These are phyloP conservation scores for Diospyros lotus DNA, from an alignment of 148 eudicot genomes.

Conservation along the genomic window DNA sequence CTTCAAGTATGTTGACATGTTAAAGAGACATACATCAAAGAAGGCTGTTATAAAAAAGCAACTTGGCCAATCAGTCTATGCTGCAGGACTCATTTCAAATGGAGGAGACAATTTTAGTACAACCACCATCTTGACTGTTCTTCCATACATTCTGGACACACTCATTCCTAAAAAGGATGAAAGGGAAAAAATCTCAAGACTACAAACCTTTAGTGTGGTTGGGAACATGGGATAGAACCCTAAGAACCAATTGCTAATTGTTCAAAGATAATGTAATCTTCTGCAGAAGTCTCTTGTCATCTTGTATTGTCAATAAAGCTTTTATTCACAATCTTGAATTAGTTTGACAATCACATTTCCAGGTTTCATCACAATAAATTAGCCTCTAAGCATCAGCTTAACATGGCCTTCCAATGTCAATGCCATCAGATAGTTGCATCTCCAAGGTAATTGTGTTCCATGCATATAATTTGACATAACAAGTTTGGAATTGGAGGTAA, in stretches of 20 bases:
- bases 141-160: slow-evolving; percentile 4
- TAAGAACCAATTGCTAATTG: background rate
- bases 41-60: background rate
- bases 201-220: background rate
- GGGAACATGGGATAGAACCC: background rate
- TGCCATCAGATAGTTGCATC: background rate
- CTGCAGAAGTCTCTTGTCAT: background rate
- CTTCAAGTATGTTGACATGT: too few relatives aligned
- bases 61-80: background rate
- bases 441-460: background rate
- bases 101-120: background rate
- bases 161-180: background rate
- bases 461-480: background rate
- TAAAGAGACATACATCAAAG: too few relatives aligned
- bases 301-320: background rate
- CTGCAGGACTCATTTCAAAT: background rate
- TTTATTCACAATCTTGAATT: slow-evolving; percentile 2
- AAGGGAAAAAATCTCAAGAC: too few relatives aligned
- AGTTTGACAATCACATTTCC: background rate
- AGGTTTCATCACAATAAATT: background rate
- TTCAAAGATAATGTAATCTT: background rate
- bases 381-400: slow-evolving; percentile 1
- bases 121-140: background rate
- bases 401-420: background rate
- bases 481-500: too few relatives aligned